These are phyloP conservation scores for Zasmidium angulare DNA, from an alignment of 2,329 filamentous ascomycete genomes.

Conservation along the genomic window DNA sequence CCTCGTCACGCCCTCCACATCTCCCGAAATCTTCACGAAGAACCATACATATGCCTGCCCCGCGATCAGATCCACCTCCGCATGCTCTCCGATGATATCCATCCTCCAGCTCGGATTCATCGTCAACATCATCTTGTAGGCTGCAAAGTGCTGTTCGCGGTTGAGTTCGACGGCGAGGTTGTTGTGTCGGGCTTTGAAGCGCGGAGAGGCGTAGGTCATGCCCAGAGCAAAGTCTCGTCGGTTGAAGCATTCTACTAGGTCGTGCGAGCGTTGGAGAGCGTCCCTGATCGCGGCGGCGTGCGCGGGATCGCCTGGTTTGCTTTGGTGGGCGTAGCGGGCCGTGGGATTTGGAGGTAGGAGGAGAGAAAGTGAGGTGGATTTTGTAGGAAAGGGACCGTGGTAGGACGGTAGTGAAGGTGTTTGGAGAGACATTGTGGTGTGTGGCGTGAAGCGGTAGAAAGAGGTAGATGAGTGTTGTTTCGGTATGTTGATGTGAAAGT, in stretches of 20 bases:
- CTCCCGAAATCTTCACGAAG: slow-evolving; percentile 8
- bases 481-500: too few relatives aligned
- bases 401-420: neutral
- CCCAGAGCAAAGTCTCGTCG: neutral
- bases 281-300: neutral
- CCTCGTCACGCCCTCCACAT: slow-evolving; percentile 2
- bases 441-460: neutral
- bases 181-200: slow-evolving; percentile 4
- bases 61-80: slow-evolving; percentile 3
- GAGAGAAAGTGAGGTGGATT: neutral
- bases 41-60: slow-evolving; percentile 7
- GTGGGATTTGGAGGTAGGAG: neutral
- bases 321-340: neutral
- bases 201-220: neutral
- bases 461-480: too few relatives aligned
- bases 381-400: slow-evolving; percentile 1
- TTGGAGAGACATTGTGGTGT: neutral
- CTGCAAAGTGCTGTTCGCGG: neutral
- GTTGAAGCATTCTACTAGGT: slow-evolving; percentile 7
- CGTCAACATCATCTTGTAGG: neutral
- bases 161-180: slow-evolving; percentile 2
- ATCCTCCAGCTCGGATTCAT: slow-evolving; percentile 5
- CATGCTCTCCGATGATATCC: slow-evolving; percentile 5
- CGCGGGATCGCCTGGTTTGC: neutral
- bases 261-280: slow-evolving; percentile 2